phyloP scores from a whole-genome alignment of 805 yeast species.

The Saccharomyces mikatae region DNA sequence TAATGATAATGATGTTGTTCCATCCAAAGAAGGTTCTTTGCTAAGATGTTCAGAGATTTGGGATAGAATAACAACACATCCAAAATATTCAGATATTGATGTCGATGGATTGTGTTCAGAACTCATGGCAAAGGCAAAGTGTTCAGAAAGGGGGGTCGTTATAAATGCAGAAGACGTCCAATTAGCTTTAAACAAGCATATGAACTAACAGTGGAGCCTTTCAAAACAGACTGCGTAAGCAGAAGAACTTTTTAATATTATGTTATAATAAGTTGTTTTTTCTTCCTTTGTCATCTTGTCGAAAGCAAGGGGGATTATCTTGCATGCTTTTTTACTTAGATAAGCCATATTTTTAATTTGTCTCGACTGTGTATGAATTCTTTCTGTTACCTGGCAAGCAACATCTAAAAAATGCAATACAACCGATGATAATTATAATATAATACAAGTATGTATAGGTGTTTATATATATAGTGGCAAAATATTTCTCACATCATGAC shows the following conservation, averaged over 20 bases:
- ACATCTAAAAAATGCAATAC: not conserved
- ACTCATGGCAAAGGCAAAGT: constrained; percentile 85
- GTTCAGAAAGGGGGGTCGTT: constrained; percentile 89
- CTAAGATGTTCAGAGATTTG: constrained; percentile 86
- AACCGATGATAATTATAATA: not conserved
- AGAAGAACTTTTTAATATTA: not conserved
- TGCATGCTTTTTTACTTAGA: not conserved
- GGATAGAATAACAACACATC: constrained; percentile 94
- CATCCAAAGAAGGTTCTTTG: constrained; percentile 52
- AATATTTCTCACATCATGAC: constrained; percentile 9
- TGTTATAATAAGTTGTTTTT: not conserved
- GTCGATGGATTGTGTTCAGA: constrained; percentile 90
- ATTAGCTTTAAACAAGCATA: constrained; percentile 31
- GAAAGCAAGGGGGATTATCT: not conserved
- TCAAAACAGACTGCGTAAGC: not conserved
- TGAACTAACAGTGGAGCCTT: constrained; percentile 5
- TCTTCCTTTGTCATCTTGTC: not conserved
- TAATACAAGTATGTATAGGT: not conserved
- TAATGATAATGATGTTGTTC: constrained; percentile 44
- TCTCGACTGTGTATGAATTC: not conserved
- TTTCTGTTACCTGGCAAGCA: not conserved
- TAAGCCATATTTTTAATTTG: not conserved
- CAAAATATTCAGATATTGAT: constrained; percentile 85
- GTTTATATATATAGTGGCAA: not conserved
- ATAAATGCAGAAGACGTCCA: constrained; percentile 76